phyloP scores from a whole-genome alignment of 2,329 filamentous ascomycete genomes.

The Biscogniauxia mediterranea region DNA sequence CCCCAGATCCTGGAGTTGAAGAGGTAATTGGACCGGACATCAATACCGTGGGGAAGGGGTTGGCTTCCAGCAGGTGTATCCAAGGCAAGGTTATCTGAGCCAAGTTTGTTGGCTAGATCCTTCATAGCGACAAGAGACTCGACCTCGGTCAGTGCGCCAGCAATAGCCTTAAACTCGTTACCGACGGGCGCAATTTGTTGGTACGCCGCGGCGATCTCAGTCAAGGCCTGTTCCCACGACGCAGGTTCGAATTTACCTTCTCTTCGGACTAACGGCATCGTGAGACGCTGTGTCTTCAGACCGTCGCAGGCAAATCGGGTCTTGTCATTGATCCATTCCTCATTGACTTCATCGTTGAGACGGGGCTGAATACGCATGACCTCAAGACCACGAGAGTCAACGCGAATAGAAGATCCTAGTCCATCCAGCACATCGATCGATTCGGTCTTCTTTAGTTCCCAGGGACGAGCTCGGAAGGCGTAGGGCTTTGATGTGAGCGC shows the following conservation, averaged over 20 bases:
- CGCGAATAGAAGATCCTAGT: slow-evolving; percentile 89
- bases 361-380: slow-evolving; percentile 93
- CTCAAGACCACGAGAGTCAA: slow-evolving; percentile 89
- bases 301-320: slow-evolving; percentile 94
- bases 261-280: slow-evolving; percentile 83
- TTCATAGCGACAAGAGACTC: slow-evolving; percentile 96
- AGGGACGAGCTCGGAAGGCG: slow-evolving; percentile 92
- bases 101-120: slow-evolving; percentile 93
- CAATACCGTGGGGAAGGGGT: slow-evolving; percentile 87
- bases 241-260: slow-evolving; percentile 90
- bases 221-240: slow-evolving; percentile 92
- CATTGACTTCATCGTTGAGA: slow-evolving; percentile 96
- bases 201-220: slow-evolving; percentile 80
- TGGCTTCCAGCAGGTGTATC: slow-evolving; percentile 82
- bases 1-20: slow-evolving; percentile 96
- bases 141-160: slow-evolving; percentile 86
- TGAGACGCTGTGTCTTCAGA: slow-evolving; percentile 91
- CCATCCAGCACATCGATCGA: slow-evolving; percentile 93
- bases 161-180: slow-evolving; percentile 94
- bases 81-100: slow-evolving; percentile 91
- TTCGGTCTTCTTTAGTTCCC: slow-evolving; percentile 96
- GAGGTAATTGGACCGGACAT: slow-evolving; percentile 89
- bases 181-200: slow-evolving; percentile 76
- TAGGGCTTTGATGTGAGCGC: slow-evolving; percentile 97
- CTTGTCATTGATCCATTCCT: slow-evolving; percentile 99